Evolutionary conservation across 495 filamentous ascomycete species (phyloP).

Genomic region (Tuber indicum): DNA sequence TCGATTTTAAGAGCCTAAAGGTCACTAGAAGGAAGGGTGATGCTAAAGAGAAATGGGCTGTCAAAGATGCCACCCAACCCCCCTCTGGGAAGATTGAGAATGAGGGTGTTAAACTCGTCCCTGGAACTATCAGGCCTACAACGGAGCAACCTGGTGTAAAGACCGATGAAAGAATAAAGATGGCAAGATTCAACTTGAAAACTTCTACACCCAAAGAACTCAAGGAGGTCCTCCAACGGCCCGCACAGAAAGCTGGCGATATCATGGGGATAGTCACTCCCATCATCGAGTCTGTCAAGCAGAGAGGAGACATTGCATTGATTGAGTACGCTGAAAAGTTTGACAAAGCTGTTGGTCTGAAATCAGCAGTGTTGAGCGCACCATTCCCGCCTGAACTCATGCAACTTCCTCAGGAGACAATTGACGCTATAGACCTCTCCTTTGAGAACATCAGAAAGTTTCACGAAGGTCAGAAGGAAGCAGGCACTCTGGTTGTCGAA

Average conservation of each 20-base stretch:
- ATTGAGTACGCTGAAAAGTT: constrained; percentile 94
- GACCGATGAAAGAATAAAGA: constrained; percentile 61
- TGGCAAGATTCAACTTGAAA: constrained; percentile 68
- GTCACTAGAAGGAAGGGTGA: constrained; percentile 85
- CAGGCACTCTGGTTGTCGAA: constrained; percentile 72
- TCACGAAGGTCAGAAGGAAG: constrained; percentile 80
- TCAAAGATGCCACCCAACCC: constrained; percentile 63
- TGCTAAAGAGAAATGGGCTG: constrained; percentile 83
- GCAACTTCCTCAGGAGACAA: constrained; percentile 72
- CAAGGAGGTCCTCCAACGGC: constrained; percentile 66
- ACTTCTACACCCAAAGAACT: constrained; percentile 57
- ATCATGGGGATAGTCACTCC: constrained; percentile 85
- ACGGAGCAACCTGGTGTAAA: constrained; percentile 42
- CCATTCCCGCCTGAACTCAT: constrained; percentile 80
- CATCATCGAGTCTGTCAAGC: constrained; percentile 77
- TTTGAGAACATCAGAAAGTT: constrained; percentile 92
- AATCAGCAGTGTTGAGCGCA: constrained; percentile 76
- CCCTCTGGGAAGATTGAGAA: constrained; percentile 42
- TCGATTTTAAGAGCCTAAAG: constrained; percentile 91
- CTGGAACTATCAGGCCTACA: constrained; percentile 34
- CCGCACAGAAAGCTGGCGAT: constrained; percentile 86
- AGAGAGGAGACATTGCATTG: constrained; percentile 75
- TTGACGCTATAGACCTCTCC: constrained; percentile 82
- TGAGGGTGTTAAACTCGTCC: constrained; percentile 44
- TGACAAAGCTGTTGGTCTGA: constrained; percentile 85